These are phyloP conservation scores for Phytophthora chlamydospora DNA, from an alignment of 352 stramenopile species.

Conservation along the genomic window DNA sequence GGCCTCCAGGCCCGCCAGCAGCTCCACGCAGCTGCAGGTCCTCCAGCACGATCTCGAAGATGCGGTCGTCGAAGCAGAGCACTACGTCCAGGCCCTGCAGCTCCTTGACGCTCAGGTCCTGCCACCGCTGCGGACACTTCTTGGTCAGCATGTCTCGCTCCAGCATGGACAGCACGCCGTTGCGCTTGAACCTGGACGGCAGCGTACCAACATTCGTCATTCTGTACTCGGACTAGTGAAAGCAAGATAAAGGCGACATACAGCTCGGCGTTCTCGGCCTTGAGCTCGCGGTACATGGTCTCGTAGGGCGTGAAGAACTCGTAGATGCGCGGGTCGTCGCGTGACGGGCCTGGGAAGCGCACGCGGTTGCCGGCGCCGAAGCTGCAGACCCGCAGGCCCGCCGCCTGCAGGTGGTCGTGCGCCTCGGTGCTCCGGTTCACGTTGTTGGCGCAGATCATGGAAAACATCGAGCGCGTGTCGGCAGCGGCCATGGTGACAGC, in stretches of 20 bases:
- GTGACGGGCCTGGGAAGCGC: conserved; percentile 79
- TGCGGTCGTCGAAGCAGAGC: conserved; percentile 91
- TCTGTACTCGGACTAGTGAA: background rate
- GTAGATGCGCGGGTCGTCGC: conserved; percentile 81
- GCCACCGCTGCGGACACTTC: conserved; percentile 82
- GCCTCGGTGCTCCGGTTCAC: conserved; percentile 91
- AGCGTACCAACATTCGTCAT: conserved; percentile 15
- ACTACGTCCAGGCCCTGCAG: conserved; percentile 83
- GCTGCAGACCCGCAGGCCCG: conserved; percentile 79
- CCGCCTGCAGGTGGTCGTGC: conserved; percentile 83
- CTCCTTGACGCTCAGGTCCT: conserved; percentile 79
- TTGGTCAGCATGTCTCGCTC: conserved; percentile 90
- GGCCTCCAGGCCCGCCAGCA: conserved; percentile 21
- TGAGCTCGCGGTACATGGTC: conserved; percentile 87
- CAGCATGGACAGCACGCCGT: conserved; percentile 87
- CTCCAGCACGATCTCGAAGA: conserved; percentile 90
- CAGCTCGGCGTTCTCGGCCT: conserved; percentile 77
- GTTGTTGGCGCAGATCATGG: conserved; percentile 91
- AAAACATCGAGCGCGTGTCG: conserved; percentile 65
- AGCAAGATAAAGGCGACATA: conserved; percentile 26
- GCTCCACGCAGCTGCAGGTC: conserved; percentile 68
- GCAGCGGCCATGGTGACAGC: background rate
- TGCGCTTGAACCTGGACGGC: conserved; percentile 68
- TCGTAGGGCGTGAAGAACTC: conserved; percentile 90
- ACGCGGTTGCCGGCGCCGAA: conserved; percentile 90